These are phyloP conservation scores for Terana coerulea DNA, from an alignment of 768 basidiomycete genomes.

Conservation along the genomic window DNA sequence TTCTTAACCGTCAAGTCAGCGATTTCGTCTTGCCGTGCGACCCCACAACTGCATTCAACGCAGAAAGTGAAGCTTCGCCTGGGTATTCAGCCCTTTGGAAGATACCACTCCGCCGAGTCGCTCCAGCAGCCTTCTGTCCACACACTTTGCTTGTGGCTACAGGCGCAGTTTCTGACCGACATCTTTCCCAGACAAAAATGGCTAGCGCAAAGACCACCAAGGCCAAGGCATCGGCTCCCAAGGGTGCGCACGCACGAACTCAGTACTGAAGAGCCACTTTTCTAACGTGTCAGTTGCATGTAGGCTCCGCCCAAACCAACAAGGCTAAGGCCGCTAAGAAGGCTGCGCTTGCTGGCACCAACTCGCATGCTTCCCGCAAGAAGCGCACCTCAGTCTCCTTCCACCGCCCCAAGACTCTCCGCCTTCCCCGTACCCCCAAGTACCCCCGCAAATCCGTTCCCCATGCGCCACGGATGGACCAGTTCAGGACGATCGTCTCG, in stretches of 20 bases:
- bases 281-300: background rate
- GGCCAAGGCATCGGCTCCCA: constrained; percentile 52
- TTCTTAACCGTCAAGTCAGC: no score
- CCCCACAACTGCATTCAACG: no score
- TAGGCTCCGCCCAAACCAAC: constrained; percentile 33
- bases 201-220: constrained; percentile 67
- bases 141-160: background rate
- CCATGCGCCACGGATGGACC: constrained; percentile 93
- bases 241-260: constrained; percentile 41
- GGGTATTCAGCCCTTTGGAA: background rate
- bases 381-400: constrained; percentile 84
- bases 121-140: background rate
- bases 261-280: no score
- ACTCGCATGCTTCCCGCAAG: constrained; percentile 76
- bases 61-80: background rate
- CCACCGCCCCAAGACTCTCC: constrained; percentile 94
- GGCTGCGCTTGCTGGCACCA: constrained; percentile 86
- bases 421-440: constrained; percentile 76
- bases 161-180: background rate
- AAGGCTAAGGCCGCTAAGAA: constrained; percentile 97
- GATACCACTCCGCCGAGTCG: background rate
- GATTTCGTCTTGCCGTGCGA: no score
- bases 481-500: constrained; percentile 92
- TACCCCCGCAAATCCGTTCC: constrained; percentile 96
- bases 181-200: constrained; percentile 37